Evolutionary conservation across 78 protist species (phyloP), one percentile per base, ranked within the genome.

Genomic region (Diacronema lutheri): DNA sequence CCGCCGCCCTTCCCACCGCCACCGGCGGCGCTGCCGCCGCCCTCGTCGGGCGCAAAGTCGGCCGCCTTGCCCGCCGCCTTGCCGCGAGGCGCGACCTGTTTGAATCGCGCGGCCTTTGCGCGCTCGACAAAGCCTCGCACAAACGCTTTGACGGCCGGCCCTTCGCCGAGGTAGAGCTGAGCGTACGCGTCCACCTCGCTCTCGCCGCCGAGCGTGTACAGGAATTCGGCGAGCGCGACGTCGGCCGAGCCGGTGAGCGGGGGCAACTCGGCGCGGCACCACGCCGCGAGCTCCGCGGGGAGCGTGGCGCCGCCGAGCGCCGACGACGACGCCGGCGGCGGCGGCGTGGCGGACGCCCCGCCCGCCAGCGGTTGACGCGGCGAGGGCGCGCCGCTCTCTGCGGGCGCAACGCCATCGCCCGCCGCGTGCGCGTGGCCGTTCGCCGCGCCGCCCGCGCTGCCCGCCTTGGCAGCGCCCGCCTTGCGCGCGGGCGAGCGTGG

Each of bases 151-250:
- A 68, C 76, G 29, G 76, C 76, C 23, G 12, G 14, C n/a, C 46
- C 33, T 23, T 7, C 20, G 76, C 76, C 76, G 46, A 68, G 76
- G 26, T 68, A 68, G 29, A 38, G 6, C 19, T 44, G 4, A 19
- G 38, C 25, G 76, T 68, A 68, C 29, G 76, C 33, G 25, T 68
- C 31, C 29, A 69, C 55, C 77, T 69, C 77, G 50, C 21, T 13
- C 26, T 69, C 77, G 10, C 12, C 7, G 31, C 16, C 26, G 31
- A 69, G 77, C 77, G 77, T 20, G 55, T 13, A 69, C 56, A 69
- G 56, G 77, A 69, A 69, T 23, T 69, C 26, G 56, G 77, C 55
- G 56, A 69, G 77, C 56, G 77, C 40, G 56, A 13, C 11, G 77
- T 69, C 77, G 77, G 37, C 77, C 31, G 0, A 1, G 77, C 77